Evolutionary conservation across 2,329 filamentous ascomycete genomes (phyloP).

Genomic region (Verticillium albo-atrum): DNA sequence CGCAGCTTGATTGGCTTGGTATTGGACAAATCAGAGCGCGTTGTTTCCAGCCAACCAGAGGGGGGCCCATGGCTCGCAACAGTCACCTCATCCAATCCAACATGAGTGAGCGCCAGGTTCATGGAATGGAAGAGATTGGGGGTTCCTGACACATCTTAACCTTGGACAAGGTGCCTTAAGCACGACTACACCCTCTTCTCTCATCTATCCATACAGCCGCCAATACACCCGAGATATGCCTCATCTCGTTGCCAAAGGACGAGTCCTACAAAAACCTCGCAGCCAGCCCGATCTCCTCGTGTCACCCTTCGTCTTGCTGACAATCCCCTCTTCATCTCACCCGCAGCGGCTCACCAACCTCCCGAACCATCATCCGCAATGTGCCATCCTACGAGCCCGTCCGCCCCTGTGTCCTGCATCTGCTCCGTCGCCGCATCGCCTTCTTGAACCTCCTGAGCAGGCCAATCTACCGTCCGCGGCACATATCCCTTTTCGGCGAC

Average conservation of each 20-base stretch:
- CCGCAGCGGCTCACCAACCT: background rate
- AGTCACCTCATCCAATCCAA: too few relatives aligned
- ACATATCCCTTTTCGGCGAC: too few relatives aligned
- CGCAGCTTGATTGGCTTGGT: too few relatives aligned
- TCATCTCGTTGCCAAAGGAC: background rate
- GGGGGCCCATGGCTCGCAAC: too few relatives aligned
- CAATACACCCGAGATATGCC: background rate
- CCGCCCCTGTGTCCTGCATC: background rate
- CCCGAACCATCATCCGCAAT: background rate
- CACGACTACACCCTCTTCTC: background rate
- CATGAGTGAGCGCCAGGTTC: too few relatives aligned
- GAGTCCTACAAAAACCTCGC: background rate
- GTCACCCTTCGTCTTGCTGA: background rate
- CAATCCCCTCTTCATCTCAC: background rate
- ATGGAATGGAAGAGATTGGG: background rate
- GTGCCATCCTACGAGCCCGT: background rate
- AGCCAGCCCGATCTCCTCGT: background rate
- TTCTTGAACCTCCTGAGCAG: too few relatives aligned
- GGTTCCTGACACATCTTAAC: too few relatives aligned
- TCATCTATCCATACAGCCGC: background rate
- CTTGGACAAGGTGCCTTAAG: too few relatives aligned
- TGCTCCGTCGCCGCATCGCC: too few relatives aligned
- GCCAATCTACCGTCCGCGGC: too few relatives aligned
- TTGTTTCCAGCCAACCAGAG: too few relatives aligned
- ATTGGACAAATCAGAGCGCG: too few relatives aligned